A percentile compares a stretch with the other conserved stretches of the same genome.
Conservation (phyloP, 257 asterid species). For the Solanum chmielewskii region DNA sequence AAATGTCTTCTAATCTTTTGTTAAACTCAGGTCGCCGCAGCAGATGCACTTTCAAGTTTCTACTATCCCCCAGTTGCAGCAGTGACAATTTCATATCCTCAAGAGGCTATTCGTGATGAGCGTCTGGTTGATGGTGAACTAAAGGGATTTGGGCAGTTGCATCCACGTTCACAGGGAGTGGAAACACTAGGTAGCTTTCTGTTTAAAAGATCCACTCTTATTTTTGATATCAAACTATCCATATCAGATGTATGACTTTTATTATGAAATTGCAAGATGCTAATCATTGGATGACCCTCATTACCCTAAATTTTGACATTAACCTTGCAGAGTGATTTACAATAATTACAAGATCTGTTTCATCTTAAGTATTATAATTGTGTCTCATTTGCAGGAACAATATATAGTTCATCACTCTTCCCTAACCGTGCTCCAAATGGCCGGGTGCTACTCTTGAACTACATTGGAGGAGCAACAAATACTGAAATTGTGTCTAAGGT, state of each 20-base stretch:
- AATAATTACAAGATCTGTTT: neutral
- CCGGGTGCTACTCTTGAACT: conserved; percentile 79
- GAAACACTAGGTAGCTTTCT: conserved; percentile 75
- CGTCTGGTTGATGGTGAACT: conserved; percentile 73
- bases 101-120: conserved; percentile 69
- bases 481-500: conserved; percentile 78
- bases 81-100: conserved; percentile 80
- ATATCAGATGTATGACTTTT: neutral
- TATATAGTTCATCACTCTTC: conserved; percentile 94
- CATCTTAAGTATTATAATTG: neutral
- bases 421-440: conserved; percentile 97
- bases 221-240: neutral
- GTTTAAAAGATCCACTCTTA: neutral
- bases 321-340: neutral
- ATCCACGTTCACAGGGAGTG: conserved; percentile 95
- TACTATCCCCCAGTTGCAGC: conserved; percentile 98
- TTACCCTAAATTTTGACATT: neutral
- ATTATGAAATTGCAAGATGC: neutral
- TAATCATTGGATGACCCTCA: neutral
- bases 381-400: conserved; percentile 57
- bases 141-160: conserved; percentile 98
- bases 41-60: conserved; percentile 63
- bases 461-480: conserved; percentile 93
- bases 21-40: conserved; percentile 54
- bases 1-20: neutral